phyloP scores from a whole-genome alignment of 306 rosid species.

The Canavalia ensiformis region DNA sequence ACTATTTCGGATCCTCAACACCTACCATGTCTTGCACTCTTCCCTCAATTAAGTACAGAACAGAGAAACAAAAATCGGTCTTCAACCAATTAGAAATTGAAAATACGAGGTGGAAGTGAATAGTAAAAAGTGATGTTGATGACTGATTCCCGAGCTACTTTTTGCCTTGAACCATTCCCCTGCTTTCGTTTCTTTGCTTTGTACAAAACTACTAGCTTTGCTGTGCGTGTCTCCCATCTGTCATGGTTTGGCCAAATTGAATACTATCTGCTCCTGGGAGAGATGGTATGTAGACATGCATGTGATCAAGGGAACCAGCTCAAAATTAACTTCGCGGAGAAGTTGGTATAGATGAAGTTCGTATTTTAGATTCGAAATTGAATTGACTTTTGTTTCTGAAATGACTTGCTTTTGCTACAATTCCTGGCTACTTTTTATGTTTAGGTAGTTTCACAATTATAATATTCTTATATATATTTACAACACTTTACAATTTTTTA shows the following conservation, averaged over 20 bases:
- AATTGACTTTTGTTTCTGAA: no score
- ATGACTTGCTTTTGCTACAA: neutral
- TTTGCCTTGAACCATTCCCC: conserved; percentile 17
- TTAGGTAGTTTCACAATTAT: no score
- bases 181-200: conserved; percentile 16
- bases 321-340: neutral
- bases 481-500: no score
- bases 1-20: conserved; percentile 28
- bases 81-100: conserved; percentile 20
- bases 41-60: conserved; percentile 31
- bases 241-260: conserved; percentile 35
- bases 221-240: neutral
- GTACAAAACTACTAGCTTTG: neutral
- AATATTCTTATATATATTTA: no score
- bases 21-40: conserved; percentile 10
- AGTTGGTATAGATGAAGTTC: neutral
- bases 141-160: neutral
- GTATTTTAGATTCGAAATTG: neutral
- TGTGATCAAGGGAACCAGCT: neutral
- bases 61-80: conserved; percentile 10
- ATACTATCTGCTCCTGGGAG: neutral
- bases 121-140: conserved; percentile 1
- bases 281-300: neutral
- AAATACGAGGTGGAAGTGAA: conserved; percentile 17
- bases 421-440: neutral